A percentile compares a stretch with the other conserved stretches of the same genome.
Conservation (phyloP, 257 asterid species). For the Paulownia fortunei region DNA sequence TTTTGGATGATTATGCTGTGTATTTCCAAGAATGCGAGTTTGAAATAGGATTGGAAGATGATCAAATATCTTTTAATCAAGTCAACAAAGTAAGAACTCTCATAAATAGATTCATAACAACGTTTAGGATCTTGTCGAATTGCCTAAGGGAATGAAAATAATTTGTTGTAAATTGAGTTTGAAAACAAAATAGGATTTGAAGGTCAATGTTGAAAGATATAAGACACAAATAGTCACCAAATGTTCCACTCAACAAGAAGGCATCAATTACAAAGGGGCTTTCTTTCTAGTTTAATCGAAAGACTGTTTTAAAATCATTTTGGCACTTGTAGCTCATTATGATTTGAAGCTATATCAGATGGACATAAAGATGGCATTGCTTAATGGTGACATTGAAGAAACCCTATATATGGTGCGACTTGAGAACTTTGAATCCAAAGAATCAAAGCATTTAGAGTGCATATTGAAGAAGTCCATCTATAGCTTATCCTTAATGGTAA, state of each 20-base stretch:
- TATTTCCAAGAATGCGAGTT: not conserved
- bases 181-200: not conserved
- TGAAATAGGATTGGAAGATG: not conserved
- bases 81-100: not conserved
- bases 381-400: not conserved
- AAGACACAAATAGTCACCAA: not conserved
- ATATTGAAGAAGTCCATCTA: too few relatives aligned
- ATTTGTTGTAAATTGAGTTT: too few relatives aligned
- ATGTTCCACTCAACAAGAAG: too few relatives aligned
- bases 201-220: not conserved
- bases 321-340: not conserved
- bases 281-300: not conserved
- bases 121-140: too few relatives aligned
- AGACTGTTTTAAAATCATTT: not conserved
- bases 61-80: not conserved
- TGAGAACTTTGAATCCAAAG: not conserved
- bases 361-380: not conserved
- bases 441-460: too few relatives aligned
- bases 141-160: not conserved
- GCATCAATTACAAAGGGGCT: too few relatives aligned
- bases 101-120: not conserved
- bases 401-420: not conserved
- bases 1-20: not conserved
- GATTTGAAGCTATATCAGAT: not conserved
- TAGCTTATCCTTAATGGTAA: too few relatives aligned